Percentiles rank a stretch among this genome's conserved stretches.
Conservation (phyloP, 1,139 yeast genomes). For the Yamadazyma sp. region DNA sequence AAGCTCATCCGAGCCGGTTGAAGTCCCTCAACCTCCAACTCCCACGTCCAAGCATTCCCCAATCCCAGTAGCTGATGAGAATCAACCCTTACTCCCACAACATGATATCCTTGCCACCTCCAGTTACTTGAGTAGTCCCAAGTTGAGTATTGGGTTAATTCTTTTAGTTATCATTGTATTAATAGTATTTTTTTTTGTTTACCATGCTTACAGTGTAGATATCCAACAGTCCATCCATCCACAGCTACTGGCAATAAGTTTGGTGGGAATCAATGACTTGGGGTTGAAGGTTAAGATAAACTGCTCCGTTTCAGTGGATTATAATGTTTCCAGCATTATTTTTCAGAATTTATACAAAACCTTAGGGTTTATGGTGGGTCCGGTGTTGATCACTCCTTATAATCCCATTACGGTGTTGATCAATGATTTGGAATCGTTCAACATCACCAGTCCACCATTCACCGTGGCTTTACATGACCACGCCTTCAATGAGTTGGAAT, state of each 20-base stretch:
- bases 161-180: constrained; percentile 16
- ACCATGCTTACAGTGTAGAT: constrained; percentile 19
- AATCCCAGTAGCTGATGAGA: constrained; percentile 12
- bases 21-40: not conserved
- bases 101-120: constrained; percentile 5
- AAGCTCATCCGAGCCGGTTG: not conserved
- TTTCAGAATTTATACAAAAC: constrained; percentile 21
- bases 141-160: constrained; percentile 15
- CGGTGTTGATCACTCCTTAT: constrained; percentile 11
- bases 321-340: constrained; percentile 22
- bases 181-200: constrained; percentile 18
- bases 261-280: constrained; percentile 22
- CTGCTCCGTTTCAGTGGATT: constrained; percentile 26
- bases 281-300: constrained; percentile 26
- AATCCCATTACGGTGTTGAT: constrained; percentile 13
- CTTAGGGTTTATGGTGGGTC: constrained; percentile 11
- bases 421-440: constrained; percentile 15
- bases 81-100: constrained; percentile 11
- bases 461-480: constrained; percentile 10
- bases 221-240: constrained; percentile 21
- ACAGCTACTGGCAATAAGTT: constrained; percentile 17
- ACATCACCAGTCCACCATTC: constrained; percentile 12
- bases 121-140: constrained; percentile 17
- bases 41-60: constrained; percentile 6
- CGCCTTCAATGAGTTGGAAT: constrained; percentile 11